These are phyloP conservation scores for Pestalotiopsis fici DNA, from an alignment of 2,329 filamentous ascomycete species.

Conservation along the genomic window DNA sequence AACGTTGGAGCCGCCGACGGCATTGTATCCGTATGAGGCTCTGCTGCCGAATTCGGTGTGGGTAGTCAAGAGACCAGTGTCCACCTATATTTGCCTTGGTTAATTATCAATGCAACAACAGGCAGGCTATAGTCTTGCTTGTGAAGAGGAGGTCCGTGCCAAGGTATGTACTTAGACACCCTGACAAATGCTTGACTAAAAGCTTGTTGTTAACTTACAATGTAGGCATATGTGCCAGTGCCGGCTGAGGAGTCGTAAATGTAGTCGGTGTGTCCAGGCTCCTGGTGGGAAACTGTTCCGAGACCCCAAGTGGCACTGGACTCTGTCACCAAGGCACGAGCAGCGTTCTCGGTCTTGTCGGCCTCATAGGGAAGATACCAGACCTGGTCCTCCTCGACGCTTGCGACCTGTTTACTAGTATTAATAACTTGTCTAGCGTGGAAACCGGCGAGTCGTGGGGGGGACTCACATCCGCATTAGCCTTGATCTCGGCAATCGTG, in stretches of 20 bases:
- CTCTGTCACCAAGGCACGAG: conserved; percentile 32
- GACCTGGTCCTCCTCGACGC: conserved; percentile 30
- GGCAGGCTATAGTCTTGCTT: neutral
- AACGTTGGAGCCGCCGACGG: conserved; percentile 23
- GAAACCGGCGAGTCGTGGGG: neutral
- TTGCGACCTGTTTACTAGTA: conserved; percentile 21
- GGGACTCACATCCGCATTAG: conserved; percentile 29
- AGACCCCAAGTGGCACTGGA: conserved; percentile 42
- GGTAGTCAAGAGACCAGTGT: conserved; percentile 6
- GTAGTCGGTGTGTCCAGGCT: conserved; percentile 34
- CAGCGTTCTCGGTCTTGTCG: conserved; percentile 15
- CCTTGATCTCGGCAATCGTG: conserved; percentile 39
- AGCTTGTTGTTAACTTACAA: conserved; percentile 24
- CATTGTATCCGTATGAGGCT: conserved; percentile 17
- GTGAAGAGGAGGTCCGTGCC: neutral
- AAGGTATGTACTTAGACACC: neutral
- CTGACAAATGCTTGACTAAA: neutral
- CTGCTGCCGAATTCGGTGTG: conserved; percentile 8
- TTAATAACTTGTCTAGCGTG: conserved; percentile 9
- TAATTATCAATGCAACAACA: neutral
- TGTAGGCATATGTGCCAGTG: conserved; percentile 46
- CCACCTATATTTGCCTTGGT: neutral
- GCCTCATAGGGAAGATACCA: conserved; percentile 25
- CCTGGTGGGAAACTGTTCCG: conserved; percentile 43
- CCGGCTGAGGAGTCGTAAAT: conserved; percentile 43